Percentiles rank a stretch among this genome's conserved stretches.
Evolutionary conservation across 1,284 basidiomycete genomes (phyloP).

Genomic region (Peniophora sp.): DNA sequence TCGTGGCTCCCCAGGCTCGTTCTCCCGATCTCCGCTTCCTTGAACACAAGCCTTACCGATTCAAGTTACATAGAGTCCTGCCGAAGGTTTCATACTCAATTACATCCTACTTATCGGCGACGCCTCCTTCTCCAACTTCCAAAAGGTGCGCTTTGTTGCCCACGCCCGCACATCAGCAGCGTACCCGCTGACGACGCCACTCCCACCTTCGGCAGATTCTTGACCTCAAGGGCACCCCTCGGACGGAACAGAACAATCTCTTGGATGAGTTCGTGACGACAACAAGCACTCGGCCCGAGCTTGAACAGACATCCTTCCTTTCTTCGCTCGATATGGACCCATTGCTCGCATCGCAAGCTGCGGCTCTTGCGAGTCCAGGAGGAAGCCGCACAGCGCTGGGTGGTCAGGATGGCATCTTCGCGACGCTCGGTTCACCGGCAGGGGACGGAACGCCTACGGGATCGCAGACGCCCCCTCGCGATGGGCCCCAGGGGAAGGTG

Average conservation of each 20-base stretch:
- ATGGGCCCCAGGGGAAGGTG: slow-evolving; percentile 45
- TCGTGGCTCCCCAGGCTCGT: slow-evolving; percentile 77
- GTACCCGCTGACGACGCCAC: background rate
- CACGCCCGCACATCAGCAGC: background rate
- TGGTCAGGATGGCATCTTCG: slow-evolving; percentile 44
- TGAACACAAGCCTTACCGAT: slow-evolving; percentile 3
- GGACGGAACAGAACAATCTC: slow-evolving; percentile 80
- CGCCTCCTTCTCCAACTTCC: slow-evolving; percentile 91
- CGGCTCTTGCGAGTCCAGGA: slow-evolving; percentile 48
- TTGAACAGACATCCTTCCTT: slow-evolving; percentile 85
- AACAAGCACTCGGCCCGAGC: slow-evolving; percentile 81
- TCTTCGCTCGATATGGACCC: slow-evolving; percentile 94
- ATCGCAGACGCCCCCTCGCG: slow-evolving; percentile 27
- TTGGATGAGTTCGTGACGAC: slow-evolving; percentile 88
- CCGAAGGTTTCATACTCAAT: slow-evolving; percentile 89
- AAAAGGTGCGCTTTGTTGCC: slow-evolving; percentile 64
- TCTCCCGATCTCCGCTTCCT: slow-evolving; percentile 1
- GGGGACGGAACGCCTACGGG: slow-evolving; percentile 48
- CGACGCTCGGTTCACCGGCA: slow-evolving; percentile 50
- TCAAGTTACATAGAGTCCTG: slow-evolving; percentile 57
- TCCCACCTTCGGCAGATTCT: slow-evolving; percentile 57
- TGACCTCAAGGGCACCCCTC: slow-evolving; percentile 90
- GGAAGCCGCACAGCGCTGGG: slow-evolving; percentile 47
- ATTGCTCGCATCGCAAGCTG: slow-evolving; percentile 30
- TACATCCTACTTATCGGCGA: slow-evolving; percentile 91